Conservation (phyloP, 495 filamentous ascomycete genomes). For the Xanthoparmelia taractica region DNA sequence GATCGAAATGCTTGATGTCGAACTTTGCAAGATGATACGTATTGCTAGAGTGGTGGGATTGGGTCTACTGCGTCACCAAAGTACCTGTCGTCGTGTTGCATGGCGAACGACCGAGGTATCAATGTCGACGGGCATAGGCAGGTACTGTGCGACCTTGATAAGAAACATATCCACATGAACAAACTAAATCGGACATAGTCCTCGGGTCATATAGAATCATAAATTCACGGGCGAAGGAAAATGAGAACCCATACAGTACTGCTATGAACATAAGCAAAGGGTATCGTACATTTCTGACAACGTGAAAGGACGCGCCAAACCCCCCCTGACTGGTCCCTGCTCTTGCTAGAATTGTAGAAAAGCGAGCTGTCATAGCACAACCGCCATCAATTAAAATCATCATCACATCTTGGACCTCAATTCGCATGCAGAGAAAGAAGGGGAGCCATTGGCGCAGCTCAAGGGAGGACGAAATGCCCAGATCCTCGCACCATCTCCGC, state of each 20-base stretch:
- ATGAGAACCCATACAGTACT: slow-evolving; percentile 2
- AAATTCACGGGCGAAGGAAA: neutral
- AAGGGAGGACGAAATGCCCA: neutral
- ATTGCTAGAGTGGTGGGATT: too few relatives aligned
- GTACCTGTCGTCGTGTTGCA: too few relatives aligned
- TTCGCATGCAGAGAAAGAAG: neutral
- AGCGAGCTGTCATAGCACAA: neutral
- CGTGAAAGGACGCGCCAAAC: neutral
- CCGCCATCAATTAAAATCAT: neutral
- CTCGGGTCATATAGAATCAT: too few relatives aligned
- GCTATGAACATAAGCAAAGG: slow-evolving; percentile 15
- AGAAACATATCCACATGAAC: neutral
- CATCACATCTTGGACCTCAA: neutral
- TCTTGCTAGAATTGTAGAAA: neutral
- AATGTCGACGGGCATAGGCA: too few relatives aligned
- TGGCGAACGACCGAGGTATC: too few relatives aligned
- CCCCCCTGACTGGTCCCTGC: neutral
- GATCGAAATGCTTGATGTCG: neutral
- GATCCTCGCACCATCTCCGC: neutral
- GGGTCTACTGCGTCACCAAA: too few relatives aligned
- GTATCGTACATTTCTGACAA: slow-evolving; percentile 17
- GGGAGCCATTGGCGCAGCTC: neutral
- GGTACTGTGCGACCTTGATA: neutral
- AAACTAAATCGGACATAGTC: too few relatives aligned
- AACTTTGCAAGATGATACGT: neutral